These are phyloP conservation scores for Candida taoyuanica DNA, from an alignment of 805 yeast species.

Conservation along the genomic window DNA sequence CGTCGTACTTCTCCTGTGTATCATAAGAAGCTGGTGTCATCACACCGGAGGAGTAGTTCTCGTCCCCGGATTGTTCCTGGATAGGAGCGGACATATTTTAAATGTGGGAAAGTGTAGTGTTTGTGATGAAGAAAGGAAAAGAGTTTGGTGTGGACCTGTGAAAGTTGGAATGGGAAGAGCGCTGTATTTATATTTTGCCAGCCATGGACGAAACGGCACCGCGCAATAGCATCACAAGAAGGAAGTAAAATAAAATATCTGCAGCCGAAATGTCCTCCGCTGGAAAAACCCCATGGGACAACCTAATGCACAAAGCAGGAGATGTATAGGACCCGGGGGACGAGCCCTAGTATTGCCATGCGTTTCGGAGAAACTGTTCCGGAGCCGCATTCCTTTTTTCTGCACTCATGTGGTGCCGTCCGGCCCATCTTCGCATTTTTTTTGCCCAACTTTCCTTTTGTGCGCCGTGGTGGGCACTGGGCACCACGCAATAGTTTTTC, in stretches of 20 bases:
- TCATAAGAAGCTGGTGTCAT: conserved; percentile 22
- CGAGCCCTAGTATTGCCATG: too few relatives aligned
- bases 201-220: background rate
- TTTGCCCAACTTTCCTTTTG: background rate
- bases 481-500: background rate
- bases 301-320: conserved; percentile 1
- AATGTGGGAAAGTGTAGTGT: background rate
- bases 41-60: conserved; percentile 17
- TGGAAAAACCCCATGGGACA: conserved; percentile 13
- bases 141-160: background rate
- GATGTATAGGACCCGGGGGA: conserved; percentile 1
- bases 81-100: conserved; percentile 13
- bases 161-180: background rate
- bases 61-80: conserved; percentile 9
- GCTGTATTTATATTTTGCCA: conserved; percentile 2
- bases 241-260: background rate
- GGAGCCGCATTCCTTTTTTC: background rate
- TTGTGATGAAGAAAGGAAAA: conserved; percentile 1
- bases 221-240: too few relatives aligned
- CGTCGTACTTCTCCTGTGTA: conserved; percentile 15
- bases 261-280: conserved; percentile 6
- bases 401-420: background rate
- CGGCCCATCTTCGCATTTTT: background rate
- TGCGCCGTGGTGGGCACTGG: background rate
- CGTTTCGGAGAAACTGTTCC: conserved; percentile 1